Evolutionary conservation across 1,284 basidiomycete species (phyloP).

Genomic region (Sporisorium iseilematis-ciliati): DNA sequence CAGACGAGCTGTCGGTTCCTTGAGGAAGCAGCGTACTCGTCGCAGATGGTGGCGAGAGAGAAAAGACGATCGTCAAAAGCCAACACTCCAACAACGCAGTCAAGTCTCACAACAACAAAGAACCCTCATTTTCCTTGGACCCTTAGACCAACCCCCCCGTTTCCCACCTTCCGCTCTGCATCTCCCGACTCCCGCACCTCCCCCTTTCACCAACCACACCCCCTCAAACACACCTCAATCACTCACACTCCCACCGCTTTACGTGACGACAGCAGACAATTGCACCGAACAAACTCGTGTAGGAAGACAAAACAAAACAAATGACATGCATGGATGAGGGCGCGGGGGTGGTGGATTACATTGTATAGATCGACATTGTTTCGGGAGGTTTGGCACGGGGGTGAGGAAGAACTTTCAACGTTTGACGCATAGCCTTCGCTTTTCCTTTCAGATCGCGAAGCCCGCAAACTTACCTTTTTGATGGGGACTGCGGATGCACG

Average conservation of each 20-base stretch:
- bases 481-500: conserved; percentile 7
- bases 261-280: neutral
- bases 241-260: neutral
- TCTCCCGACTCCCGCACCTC: conserved; percentile 1
- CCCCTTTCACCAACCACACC: neutral
- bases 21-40: too few relatives aligned
- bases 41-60: too few relatives aligned
- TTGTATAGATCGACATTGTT: conserved; percentile 6
- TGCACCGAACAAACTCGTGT: neutral
- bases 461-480: conserved; percentile 45
- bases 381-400: neutral
- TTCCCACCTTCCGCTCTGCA: neutral
- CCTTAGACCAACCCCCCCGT: neutral
- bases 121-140: neutral
- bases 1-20: too few relatives aligned
- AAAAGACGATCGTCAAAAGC: too few relatives aligned
- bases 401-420: neutral
- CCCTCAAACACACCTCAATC: neutral
- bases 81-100: too few relatives aligned
- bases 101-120: too few relatives aligned
- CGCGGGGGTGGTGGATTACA: neutral
- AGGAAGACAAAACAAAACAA: conserved; percentile 1
- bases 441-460: neutral
- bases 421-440: conserved; percentile 4
- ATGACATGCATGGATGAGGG: conserved; percentile 14